These are phyloP conservation scores for Pseudogymnoascus destructans DNA, from an alignment of 2,329 filamentous ascomycete genomes.

Conservation along the genomic window DNA sequence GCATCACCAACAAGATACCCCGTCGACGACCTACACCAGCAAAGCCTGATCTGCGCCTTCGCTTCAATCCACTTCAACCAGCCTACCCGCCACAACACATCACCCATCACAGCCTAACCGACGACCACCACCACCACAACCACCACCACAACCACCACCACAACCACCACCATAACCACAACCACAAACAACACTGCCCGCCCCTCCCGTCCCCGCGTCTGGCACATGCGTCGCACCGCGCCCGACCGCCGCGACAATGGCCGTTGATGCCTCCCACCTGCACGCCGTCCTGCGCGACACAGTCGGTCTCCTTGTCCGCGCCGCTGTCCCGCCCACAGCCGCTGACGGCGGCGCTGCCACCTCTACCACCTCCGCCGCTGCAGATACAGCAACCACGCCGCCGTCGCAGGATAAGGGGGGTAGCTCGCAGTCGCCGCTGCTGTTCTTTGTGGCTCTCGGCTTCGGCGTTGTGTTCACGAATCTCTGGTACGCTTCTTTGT, in stretches of 20 bases:
- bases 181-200: not conserved
- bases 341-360: conserved; percentile 14
- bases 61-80: not conserved
- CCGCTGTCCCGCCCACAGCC: conserved; percentile 12
- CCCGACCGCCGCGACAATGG: not conserved
- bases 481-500: conserved; percentile 60
- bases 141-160: not conserved
- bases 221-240: not conserved
- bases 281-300: not conserved
- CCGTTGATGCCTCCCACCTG: not conserved
- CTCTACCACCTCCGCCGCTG: conserved; percentile 19
- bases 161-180: too few species aligned
- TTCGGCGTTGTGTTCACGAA: conserved; percentile 99
- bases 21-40: not conserved
- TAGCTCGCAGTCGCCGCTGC: conserved; percentile 57
- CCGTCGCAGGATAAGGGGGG: conserved; percentile 20
- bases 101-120: not conserved
- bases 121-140: too few species aligned
- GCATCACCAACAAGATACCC: not conserved
- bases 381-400: conserved; percentile 14
- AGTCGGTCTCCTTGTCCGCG: not conserved
- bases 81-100: not conserved
- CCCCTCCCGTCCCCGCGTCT: not conserved
- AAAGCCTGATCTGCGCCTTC: not conserved
- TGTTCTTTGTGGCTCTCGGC: conserved; percentile 91